phyloP scores from a whole-genome alignment of 345 rosid species.

The Rubroshorea leprosula region DNA sequence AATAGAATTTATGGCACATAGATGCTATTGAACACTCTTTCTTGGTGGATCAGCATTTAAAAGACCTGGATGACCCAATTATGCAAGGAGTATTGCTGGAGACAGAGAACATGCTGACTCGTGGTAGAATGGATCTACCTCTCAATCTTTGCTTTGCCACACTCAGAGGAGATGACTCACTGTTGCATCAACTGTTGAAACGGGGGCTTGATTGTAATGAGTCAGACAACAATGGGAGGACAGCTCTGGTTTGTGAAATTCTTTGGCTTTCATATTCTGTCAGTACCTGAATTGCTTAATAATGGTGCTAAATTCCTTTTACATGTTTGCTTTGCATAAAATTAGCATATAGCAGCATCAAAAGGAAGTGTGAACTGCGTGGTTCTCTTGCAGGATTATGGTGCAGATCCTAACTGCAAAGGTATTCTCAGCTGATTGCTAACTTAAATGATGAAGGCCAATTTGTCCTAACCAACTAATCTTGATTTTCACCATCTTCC shows the following conservation, averaged over 20 bases:
- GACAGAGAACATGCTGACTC: slow-evolving; percentile 69
- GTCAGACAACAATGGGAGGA: slow-evolving; percentile 47
- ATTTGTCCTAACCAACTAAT: no score
- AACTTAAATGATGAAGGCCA: no score
- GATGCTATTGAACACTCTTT: no score
- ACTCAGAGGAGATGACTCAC: slow-evolving; percentile 68
- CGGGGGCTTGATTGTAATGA: slow-evolving; percentile 70
- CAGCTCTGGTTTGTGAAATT: slow-evolving; percentile 47
- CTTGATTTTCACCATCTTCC: no score
- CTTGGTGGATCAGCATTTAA: slow-evolving; percentile 56
- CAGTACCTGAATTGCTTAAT: not conserved
- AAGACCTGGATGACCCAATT: slow-evolving; percentile 49
- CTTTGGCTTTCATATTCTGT: not conserved
- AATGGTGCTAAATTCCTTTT: not conserved
- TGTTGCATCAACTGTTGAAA: slow-evolving; percentile 65
- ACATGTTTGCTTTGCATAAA: not conserved
- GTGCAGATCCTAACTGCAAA: slow-evolving; percentile 68
- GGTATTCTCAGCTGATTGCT: no score
- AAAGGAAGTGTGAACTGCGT: slow-evolving; percentile 60
- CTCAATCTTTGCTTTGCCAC: slow-evolving; percentile 78
- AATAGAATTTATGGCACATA: no score
- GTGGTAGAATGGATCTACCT: slow-evolving; percentile 76
- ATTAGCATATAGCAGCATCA: slow-evolving; percentile 85
- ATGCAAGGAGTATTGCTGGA: slow-evolving; percentile 55
- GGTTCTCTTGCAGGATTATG: slow-evolving; percentile 58